A percentile compares a stretch with the other conserved stretches of the same genome.
Evolutionary conservation across 495 filamentous ascomycete species (phyloP).

Genomic region (Physcia stellaris): DNA sequence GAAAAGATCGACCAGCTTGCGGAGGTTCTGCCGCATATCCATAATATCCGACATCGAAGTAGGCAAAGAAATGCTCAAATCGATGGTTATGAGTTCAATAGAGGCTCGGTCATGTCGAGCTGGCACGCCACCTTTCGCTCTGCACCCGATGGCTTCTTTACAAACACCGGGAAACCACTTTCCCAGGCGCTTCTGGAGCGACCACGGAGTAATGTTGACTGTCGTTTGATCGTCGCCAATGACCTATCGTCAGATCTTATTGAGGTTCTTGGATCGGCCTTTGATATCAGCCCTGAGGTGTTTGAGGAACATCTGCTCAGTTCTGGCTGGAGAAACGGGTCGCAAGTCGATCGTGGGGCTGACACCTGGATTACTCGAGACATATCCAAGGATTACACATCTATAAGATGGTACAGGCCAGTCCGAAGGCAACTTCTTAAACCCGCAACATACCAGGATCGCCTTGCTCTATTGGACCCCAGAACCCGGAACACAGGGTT

Average conservation of each 20-base stretch:
- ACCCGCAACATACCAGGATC: slow-evolving; percentile 1
- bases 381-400: slow-evolving; percentile 3
- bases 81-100: too few relatives aligned
- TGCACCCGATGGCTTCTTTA: too few relatives aligned
- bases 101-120: too few relatives aligned
- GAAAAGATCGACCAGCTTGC: too few relatives aligned
- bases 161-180: too few relatives aligned
- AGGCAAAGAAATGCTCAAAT: too few relatives aligned
- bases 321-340: slow-evolving; percentile 4
- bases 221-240: neutral
- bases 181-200: too few relatives aligned
- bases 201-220: too few relatives aligned
- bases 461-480: neutral
- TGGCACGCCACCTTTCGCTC: too few relatives aligned
- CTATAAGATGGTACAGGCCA: slow-evolving; percentile 7
- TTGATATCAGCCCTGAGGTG: slow-evolving; percentile 1
- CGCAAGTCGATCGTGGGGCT: neutral
- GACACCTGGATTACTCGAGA: slow-evolving; percentile 4
- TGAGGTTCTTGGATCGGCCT: neutral
- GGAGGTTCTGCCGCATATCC: too few relatives aligned
- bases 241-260: neutral
- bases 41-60: too few relatives aligned
- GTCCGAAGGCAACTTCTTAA: neutral
- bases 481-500: neutral
- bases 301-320: slow-evolving; percentile 9